Percentiles rank a stretch among this genome's conserved stretches.
phyloP scores from a whole-genome alignment of 805 yeast species.

The Metschnikowia henanensis region DNA sequence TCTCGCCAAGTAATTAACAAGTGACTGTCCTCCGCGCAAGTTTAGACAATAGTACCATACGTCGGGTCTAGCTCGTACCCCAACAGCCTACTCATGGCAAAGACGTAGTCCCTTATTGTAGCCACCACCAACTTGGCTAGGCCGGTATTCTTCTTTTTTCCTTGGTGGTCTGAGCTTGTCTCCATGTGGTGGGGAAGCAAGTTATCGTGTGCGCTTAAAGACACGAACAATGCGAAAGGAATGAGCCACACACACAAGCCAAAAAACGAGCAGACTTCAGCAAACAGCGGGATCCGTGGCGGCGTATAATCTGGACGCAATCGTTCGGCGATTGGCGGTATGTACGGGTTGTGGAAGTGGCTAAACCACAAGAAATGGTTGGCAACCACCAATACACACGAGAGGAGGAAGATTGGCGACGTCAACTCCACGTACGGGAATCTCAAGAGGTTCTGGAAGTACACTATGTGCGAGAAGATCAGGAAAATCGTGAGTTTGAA shows the following conservation, averaged over 20 bases:
- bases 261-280: conserved; percentile 93
- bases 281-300: conserved; percentile 73
- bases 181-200: conserved; percentile 63
- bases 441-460: conserved; percentile 70
- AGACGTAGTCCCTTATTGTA: conserved; percentile 47
- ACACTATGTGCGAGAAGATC: conserved; percentile 66
- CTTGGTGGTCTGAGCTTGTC: conserved; percentile 22
- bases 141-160: conserved; percentile 44
- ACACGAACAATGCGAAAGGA: conserved; percentile 89
- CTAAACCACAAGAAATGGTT: conserved; percentile 92
- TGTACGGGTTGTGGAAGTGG: conserved; percentile 69
- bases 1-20: conserved; percentile 33
- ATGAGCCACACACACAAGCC: conserved; percentile 93
- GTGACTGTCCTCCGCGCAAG: neutral
- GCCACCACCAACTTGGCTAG: conserved; percentile 68
- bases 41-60: conserved; percentile 48
- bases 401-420: conserved; percentile 66
- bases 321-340: conserved; percentile 67
- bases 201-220: conserved; percentile 89
- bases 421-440: conserved; percentile 84
- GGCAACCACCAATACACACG: conserved; percentile 69
- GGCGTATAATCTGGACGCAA: conserved; percentile 58
- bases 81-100: conserved; percentile 48
- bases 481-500: conserved; percentile 65
- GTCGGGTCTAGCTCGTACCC: conserved; percentile 65